Conservation (phyloP, 495 filamentous ascomycete genomes). For the Bathelium albidoporum region DNA sequence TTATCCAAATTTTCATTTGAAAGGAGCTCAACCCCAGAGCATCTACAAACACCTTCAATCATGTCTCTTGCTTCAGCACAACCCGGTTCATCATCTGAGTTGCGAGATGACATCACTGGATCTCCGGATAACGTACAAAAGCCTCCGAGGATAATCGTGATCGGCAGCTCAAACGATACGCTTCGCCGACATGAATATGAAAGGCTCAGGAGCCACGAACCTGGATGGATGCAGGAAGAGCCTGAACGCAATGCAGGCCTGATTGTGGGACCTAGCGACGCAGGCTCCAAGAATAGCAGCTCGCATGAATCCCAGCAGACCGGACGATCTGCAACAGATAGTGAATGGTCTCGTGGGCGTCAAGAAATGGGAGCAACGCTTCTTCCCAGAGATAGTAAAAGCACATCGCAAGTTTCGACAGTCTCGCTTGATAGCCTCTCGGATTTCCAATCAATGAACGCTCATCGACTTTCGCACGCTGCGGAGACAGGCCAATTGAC, state of each 20-base stretch:
- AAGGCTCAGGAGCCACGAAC: background rate
- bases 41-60: background rate
- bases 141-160: background rate
- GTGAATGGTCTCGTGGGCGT: background rate
- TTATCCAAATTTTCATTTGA: background rate
- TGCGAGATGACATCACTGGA: background rate
- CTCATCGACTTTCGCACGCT: constrained; percentile 34
- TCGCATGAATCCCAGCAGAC: background rate
- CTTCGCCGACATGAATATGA: background rate
- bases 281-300: background rate
- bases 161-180: background rate
- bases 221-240: background rate
- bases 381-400: background rate
- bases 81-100: background rate
- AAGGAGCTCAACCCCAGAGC: background rate
- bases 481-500: constrained; percentile 40
- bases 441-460: constrained; percentile 33
- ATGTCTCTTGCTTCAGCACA: background rate
- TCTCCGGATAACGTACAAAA: background rate
- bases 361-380: background rate
- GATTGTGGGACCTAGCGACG: background rate
- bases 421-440: background rate
- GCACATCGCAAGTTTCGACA: background rate
- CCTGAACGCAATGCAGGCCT: background rate
- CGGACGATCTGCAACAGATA: background rate